A percentile compares a stretch with the other conserved stretches of the same genome.
These are phyloP conservation scores for Magnaporthiopsis poae DNA, from an alignment of 2,329 filamentous ascomycete genomes.

Conservation along the genomic window DNA sequence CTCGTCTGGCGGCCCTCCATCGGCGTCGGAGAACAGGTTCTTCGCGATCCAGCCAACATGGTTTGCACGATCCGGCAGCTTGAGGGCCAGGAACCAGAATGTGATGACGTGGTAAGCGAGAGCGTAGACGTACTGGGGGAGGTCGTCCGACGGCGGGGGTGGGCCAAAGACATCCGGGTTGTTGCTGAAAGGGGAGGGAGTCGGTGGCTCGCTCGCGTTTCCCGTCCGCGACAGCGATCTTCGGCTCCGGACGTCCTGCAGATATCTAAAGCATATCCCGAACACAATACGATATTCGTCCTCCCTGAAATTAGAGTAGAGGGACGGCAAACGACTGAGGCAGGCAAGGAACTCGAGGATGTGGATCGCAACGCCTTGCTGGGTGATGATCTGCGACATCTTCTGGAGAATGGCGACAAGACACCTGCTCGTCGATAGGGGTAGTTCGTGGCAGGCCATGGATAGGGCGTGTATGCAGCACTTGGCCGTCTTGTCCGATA, in stretches of 20 bases:
- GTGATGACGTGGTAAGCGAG: constrained; percentile 90
- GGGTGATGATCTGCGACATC: constrained; percentile 93
- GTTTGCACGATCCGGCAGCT: constrained; percentile 69
- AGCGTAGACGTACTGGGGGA: constrained; percentile 88
- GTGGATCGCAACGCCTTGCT: constrained; percentile 81
- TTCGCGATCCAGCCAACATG: constrained; percentile 86
- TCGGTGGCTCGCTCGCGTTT: constrained; percentile 30
- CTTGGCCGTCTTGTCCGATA: constrained; percentile 79
- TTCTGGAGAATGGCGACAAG: constrained; percentile 79
- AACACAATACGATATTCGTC: constrained; percentile 92
- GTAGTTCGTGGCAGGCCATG: constrained; percentile 89
- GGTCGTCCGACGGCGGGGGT: constrained; percentile 47
- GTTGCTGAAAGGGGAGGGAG: constrained; percentile 15
- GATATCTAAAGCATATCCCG: constrained; percentile 85
- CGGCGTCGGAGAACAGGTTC: constrained; percentile 69
- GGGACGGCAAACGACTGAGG: constrained; percentile 69
- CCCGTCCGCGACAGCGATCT: constrained; percentile 23
- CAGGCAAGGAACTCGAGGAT: constrained; percentile 92
- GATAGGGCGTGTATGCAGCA: constrained; percentile 90
- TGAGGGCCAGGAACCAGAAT: constrained; percentile 91
- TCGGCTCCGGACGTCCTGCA: constrained; percentile 75
- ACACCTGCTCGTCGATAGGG: constrained; percentile 74
- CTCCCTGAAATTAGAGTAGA: constrained; percentile 81
- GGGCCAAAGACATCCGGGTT: constrained; percentile 7
- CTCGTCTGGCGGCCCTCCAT: constrained; percentile 73